Evolutionary conservation across 345 rosid species (phyloP).

Genomic region (Citrus glauca): DNA sequence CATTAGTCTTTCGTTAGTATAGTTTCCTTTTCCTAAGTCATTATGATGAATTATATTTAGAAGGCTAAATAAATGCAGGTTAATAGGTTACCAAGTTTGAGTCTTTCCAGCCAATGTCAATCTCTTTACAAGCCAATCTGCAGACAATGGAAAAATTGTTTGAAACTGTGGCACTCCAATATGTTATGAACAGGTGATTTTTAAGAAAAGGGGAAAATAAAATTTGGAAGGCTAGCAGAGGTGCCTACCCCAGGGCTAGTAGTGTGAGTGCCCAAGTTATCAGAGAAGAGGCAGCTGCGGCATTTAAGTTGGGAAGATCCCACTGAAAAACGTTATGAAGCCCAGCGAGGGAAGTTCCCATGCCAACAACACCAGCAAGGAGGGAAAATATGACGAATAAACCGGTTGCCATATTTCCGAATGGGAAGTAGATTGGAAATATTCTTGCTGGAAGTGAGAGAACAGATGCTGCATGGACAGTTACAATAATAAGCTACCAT

Average conservation of each 20-base stretch:
- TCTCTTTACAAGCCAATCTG: constrained; percentile 92
- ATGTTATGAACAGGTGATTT: background rate
- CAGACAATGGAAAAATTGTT: background rate
- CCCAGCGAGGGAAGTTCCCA: constrained; percentile 63
- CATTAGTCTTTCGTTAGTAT: background rate
- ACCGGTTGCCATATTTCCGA: constrained; percentile 90
- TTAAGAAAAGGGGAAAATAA: background rate
- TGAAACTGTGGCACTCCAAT: background rate
- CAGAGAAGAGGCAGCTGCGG: constrained; percentile 73
- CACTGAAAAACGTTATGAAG: constrained; percentile 39
- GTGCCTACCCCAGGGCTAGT: constrained; percentile 71
- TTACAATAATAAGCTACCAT: background rate
- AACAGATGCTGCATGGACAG: constrained; percentile 54
- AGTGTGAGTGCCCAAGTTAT: constrained; percentile 63
- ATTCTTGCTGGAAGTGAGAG: constrained; percentile 63
- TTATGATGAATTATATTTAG: background rate
- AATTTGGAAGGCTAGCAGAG: background rate
- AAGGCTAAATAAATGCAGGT: constrained; percentile 7
- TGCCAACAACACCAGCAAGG: constrained; percentile 76
- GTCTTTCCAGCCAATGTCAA: constrained; percentile 67
- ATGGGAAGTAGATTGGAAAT: constrained; percentile 77
- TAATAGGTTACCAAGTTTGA: constrained; percentile 62
- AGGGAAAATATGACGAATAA: constrained; percentile 62
- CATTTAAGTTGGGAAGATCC: constrained; percentile 46
- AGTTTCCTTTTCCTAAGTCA: background rate